Base-by-base conservation (phyloP, 2,329 filamentous ascomycete genomes). In the Xylaria arbuscula region DNA sequence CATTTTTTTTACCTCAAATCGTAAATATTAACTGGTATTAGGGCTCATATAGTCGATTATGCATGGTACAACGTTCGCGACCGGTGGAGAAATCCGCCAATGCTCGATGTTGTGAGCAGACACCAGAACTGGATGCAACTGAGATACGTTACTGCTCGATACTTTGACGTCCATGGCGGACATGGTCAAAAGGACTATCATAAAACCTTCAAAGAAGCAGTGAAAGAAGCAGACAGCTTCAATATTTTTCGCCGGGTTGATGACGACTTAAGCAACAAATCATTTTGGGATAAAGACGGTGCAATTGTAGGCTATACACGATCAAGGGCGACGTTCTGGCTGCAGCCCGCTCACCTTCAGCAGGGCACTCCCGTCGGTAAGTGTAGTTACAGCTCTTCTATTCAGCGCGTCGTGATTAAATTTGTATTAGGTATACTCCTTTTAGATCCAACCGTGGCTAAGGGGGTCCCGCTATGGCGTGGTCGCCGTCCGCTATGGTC, bases 61-160 rank as follows among this genome's bases (percentile, higher is more conserved):
- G 70, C 71, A 0, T 77, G 75, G 75, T 70, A 72, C 28, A 77
- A 77, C 34, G 70, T 75, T 8, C 73, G 70, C 57, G 75, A 77
- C 58, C 69, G 70, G 19, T 77, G 72, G 74, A 68, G 72, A n/a
- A 72, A 74, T 38, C 73, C 74, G 13, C 72, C 75, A 1, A 62
- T 70, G 36, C 72, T 76, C 4, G 72, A 73, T 36, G 62, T 73
- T n/a, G 69, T 71, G 13, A 62, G 66, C 24, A 69, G 67, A 34
- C 57, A 63, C 22, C 71, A 72, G 36, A 74, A 72, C 11, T 77
- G 75, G 75, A 68, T 70, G 38, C 75, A 77, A 58, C 54, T 77
- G 57, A 73, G 75, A 28, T 77, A 73, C 17, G 68, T 74, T 15
- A 70, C 71, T 8, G 68, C 72, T 6, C 71, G 75, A 19, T 76